phyloP scores from a whole-genome alignment of 192 early-diverging fungal species.

The Gaertneriomyces semiglobifer region DNA sequence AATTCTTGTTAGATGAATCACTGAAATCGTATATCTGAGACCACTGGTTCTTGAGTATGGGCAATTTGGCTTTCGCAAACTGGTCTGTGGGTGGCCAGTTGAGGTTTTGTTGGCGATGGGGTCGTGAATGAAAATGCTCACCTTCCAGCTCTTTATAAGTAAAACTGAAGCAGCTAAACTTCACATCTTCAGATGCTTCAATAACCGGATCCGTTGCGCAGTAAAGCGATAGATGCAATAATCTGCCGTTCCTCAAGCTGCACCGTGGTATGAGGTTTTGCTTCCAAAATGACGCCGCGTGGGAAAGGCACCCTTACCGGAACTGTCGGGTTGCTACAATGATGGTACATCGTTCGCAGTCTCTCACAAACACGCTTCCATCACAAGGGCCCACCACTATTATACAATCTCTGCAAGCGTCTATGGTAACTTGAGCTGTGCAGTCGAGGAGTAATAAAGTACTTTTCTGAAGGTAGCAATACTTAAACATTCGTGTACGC shows the following conservation, averaged over 20 bases:
- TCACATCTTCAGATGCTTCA: slow-evolving; percentile 19
- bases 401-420: slow-evolving; percentile 20
- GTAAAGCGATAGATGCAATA: slow-evolving; percentile 26
- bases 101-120: neutral
- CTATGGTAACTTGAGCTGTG: slow-evolving; percentile 30
- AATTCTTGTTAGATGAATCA: slow-evolving; percentile 19
- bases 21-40: slow-evolving; percentile 36
- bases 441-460: slow-evolving; percentile 19
- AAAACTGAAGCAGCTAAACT: slow-evolving; percentile 35
- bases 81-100: slow-evolving; percentile 21
- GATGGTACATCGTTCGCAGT: slow-evolving; percentile 28
- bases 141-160: slow-evolving; percentile 22
- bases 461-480: slow-evolving; percentile 3
- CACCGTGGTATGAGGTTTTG: neutral
- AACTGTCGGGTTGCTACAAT: slow-evolving; percentile 33
- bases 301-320: slow-evolving; percentile 17
- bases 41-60: slow-evolving; percentile 30
- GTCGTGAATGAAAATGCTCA: slow-evolving; percentile 12
- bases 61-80: slow-evolving; percentile 18
- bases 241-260: slow-evolving; percentile 23
- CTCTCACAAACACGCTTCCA: slow-evolving; percentile 34
- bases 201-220: slow-evolving; percentile 34
- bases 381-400: slow-evolving; percentile 39
- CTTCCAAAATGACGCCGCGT: neutral
- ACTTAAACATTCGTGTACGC: neutral